These are phyloP conservation scores for Solanum pinnatisectum DNA, from an alignment of 257 asterid species.

Conservation along the genomic window DNA sequence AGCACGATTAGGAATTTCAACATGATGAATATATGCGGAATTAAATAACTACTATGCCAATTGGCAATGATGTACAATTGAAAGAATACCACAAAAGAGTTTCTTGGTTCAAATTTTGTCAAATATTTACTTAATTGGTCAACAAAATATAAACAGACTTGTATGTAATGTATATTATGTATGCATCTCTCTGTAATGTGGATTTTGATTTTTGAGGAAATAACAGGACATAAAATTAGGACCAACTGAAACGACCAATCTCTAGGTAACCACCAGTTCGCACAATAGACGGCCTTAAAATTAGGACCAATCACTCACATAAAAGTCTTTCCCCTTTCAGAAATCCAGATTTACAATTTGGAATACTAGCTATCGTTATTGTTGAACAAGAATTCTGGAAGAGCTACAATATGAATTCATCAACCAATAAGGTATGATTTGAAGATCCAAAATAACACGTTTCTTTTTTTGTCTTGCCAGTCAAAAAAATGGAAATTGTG, in stretches of 20 bases:
- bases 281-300: not conserved
- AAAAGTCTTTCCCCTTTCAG: not conserved
- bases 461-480: not conserved
- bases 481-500: not conserved
- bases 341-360: not conserved
- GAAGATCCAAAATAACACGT: not conserved
- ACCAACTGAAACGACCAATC: not conserved
- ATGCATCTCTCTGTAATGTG: not conserved
- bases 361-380: not conserved
- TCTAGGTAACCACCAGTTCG: not conserved
- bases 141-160: not conserved
- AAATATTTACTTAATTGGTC: not conserved
- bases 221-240: not conserved
- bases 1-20: not conserved
- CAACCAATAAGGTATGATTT: slow-evolving; percentile 26
- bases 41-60: not conserved
- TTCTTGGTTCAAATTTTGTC: not conserved
- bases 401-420: slow-evolving; percentile 18
- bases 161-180: not conserved
- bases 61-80: not conserved
- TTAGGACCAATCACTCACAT: not conserved
- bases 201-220: not conserved
- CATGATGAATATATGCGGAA: not conserved
- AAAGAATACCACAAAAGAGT: not conserved
- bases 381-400: not conserved